Evolutionary conservation across 495 filamentous ascomycete species (phyloP).

Genomic region (Immersiella caudata): DNA sequence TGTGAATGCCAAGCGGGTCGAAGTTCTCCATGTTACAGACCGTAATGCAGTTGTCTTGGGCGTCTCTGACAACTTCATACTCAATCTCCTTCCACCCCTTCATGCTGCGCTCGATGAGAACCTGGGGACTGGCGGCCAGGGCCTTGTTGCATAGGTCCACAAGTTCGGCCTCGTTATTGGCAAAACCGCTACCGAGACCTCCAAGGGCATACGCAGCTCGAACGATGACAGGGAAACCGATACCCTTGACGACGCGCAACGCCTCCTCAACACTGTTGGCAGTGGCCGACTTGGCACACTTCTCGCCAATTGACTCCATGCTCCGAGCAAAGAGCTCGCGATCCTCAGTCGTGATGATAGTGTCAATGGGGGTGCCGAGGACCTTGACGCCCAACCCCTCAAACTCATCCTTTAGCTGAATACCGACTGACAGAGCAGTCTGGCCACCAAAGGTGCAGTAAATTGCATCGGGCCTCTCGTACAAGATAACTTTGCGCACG

Average conservation of each 20-base stretch:
- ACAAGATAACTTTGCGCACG: slow-evolving; percentile 92
- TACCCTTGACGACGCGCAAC: slow-evolving; percentile 77
- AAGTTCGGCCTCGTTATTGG: slow-evolving; percentile 84
- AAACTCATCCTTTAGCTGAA: slow-evolving; percentile 95
- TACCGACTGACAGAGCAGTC: slow-evolving; percentile 92
- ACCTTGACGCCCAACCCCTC: slow-evolving; percentile 87
- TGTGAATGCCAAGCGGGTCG: slow-evolving; percentile 96
- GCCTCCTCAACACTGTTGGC: slow-evolving; percentile 87
- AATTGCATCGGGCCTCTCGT: slow-evolving; percentile 92
- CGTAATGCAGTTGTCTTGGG: slow-evolving; percentile 96
- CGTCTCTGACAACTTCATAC: slow-evolving; percentile 97
- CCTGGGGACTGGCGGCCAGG: slow-evolving; percentile 91
- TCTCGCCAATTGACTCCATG: slow-evolving; percentile 98
- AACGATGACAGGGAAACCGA: slow-evolving; percentile 95
- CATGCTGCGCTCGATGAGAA: slow-evolving; percentile 96
- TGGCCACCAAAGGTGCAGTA: slow-evolving; percentile 96
- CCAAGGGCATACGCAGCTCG: slow-evolving; percentile 95
- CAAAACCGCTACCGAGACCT: slow-evolving; percentile 94
- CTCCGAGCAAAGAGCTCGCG: slow-evolving; percentile 94
- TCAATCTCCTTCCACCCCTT: slow-evolving; percentile 99
- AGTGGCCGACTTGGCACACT: slow-evolving; percentile 95
- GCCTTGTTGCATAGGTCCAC: slow-evolving; percentile 92
- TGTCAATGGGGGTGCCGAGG: slow-evolving; percentile 93
- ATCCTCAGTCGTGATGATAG: slow-evolving; percentile 97
- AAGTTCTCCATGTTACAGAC: slow-evolving; percentile 99